Evolutionary conservation across 352 stramenopile genomes (phyloP), one percentile per base, ranked within the genome.

Genomic region (Stephanocyclus meneghinianus): DNA sequence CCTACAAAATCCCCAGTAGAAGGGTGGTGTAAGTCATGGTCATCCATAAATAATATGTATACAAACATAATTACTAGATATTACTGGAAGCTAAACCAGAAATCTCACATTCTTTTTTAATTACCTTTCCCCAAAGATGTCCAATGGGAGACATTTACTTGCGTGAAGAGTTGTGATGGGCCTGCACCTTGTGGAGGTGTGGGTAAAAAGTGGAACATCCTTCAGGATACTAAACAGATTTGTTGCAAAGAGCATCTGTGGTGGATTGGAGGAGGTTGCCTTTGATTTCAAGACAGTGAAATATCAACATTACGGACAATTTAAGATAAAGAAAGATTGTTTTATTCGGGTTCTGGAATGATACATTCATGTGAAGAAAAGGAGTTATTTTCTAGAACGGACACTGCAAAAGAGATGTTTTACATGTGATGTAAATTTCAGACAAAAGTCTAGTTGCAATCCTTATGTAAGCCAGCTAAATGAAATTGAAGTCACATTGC

Each of bases 221-320:
- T 71, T 1, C 70, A 78, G 40, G 5, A 59, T 0, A 60, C 26
- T 2, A 65, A 64, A 45, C 18, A 29, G 5, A n/a, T n/a, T 32
- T 78, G 70, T 26, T 78, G 70, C n/a, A 16, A 64, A 16, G 60
- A 67, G 13, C 70, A 78, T 66, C 42, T 78, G 10, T 66, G 29
- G 32, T 78, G 70, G 70, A 5, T 30, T 62, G 53, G 53, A 42
- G 3, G 1, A 30, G 53, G 45, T 21, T 62, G 53, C 11, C 0
- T 40, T 8, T 40, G 35, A 40, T 40, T 40, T 40, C 35, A 0
- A 26, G 21, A 26, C 21, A 1, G 21, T 26, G 21, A 26, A 26
- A 26, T 26, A 1, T 26, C 21, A 26, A 26, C 21, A 26, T 26
- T 1, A 26, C 0, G 21, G 21, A 1, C 21, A 26, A 26, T 26